Evolutionary conservation across 495 filamentous ascomycete species (phyloP).

Genomic region (Penicillium argentinense): DNA sequence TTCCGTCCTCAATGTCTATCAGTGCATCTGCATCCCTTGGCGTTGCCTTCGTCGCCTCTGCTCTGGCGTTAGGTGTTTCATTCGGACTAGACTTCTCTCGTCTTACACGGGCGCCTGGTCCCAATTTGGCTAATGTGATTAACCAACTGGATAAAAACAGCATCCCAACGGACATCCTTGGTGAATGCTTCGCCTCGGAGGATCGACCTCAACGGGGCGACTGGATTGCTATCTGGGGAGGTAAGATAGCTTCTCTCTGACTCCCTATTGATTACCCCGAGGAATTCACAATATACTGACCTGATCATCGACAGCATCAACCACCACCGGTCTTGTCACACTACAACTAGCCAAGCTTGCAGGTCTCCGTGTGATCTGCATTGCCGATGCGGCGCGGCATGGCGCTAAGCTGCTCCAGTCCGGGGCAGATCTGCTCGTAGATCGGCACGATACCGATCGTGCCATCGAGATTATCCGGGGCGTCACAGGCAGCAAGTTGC

Average conservation of each 20-base stretch:
- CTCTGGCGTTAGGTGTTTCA: slow-evolving; percentile 58
- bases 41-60: slow-evolving; percentile 63
- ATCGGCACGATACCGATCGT: slow-evolving; percentile 57
- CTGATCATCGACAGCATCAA: slow-evolving; percentile 42
- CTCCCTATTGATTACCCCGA: background rate
- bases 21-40: slow-evolving; percentile 59
- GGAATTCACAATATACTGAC: no score
- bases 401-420: slow-evolving; percentile 53
- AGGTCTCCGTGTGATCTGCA: slow-evolving; percentile 55
- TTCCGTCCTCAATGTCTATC: slow-evolving; percentile 47
- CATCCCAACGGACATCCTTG: slow-evolving; percentile 52
- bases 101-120: slow-evolving; percentile 41
- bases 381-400: slow-evolving; percentile 62
- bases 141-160: slow-evolving; percentile 29
- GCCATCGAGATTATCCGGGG: slow-evolving; percentile 60
- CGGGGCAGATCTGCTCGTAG: slow-evolving; percentile 60
- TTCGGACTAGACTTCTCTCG: slow-evolving; percentile 58
- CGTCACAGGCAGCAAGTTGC: slow-evolving; percentile 51
- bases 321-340: slow-evolving; percentile 58
- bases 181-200: slow-evolving; percentile 53
- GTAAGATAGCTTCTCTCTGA: slow-evolving; percentile 31
- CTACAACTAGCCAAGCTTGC: slow-evolving; percentile 61
- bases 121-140: slow-evolving; percentile 51
- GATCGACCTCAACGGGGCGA: slow-evolving; percentile 53
- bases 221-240: slow-evolving; percentile 71